These are phyloP conservation scores for Colletotrichum tamarilloi DNA, from an alignment of 2,329 filamentous ascomycete species.

Conservation along the genomic window DNA sequence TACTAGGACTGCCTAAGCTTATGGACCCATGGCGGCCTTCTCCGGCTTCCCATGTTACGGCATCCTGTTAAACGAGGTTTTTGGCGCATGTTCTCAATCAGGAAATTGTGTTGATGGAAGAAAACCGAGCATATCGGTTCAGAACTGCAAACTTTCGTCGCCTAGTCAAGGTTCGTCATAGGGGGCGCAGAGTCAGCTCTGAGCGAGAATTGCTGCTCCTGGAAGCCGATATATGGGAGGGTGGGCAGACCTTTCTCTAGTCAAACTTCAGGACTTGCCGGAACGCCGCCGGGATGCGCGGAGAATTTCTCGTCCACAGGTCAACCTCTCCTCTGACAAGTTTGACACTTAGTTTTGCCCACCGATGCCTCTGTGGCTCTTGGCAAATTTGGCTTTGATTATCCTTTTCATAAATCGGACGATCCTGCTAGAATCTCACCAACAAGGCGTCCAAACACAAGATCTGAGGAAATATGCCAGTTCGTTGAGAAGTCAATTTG, in stretches of 20 bases:
- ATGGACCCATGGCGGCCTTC: neutral
- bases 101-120: neutral
- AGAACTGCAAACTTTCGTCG: neutral
- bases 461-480: neutral
- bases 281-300: neutral
- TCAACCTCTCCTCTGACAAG: slow-evolving; percentile 16
- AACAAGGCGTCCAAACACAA: neutral
- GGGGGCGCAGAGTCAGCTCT: neutral
- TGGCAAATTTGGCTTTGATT: neutral
- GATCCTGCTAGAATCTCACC: neutral
- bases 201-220: neutral
- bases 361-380: neutral
- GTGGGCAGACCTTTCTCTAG: neutral
- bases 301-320: neutral
- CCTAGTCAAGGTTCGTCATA: neutral
- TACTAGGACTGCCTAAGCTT: neutral
- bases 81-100: neutral
- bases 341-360: slow-evolving; percentile 14
- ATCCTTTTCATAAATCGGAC: neutral
- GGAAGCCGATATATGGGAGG: neutral
- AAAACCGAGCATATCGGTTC: neutral
- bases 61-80: neutral
- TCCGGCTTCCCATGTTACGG: neutral
- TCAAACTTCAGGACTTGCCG: neutral
- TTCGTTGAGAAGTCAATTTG: neutral